Base-by-base conservation (phyloP, 805 yeast genomes). In the Metschnikowia lachancei region DNA sequence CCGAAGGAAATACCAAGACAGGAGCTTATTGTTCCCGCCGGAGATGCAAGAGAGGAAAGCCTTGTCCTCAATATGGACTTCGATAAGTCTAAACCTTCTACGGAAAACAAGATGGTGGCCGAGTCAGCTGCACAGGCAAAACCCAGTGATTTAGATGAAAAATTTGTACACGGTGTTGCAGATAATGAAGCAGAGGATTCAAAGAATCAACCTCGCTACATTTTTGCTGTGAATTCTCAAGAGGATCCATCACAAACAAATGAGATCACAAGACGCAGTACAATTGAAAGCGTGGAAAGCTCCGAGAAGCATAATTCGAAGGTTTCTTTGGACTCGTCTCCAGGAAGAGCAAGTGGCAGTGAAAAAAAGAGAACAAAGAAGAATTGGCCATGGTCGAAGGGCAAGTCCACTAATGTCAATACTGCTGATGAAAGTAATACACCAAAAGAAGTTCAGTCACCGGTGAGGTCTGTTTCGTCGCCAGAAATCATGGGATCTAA, bases 381-480 rank as follows among this genome's bases (percentile, higher is more conserved):
- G 51, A 62, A 70, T 12, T 72, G 76, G 76, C 63, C 64, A 9
- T 72, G 76, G 76, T 53, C 67, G 32, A 62, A 63, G 45, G 64
- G 54, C 22, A 54, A 59, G 44, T 44, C 46, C 7, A 31, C 39
- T 3, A 34, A 41, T 19, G 28, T 32, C 12, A 36, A 35, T 18
- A 12, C 29, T 6, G 11, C 16, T 19, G 31, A 28, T 10, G 34
- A 30, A 14, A 39, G 36, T 20, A 22, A 28, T 20, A 10, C 32
- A 9, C 19, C 36, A 19, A 41, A 18, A 12, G 36, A 24, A 16
- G 35, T n/a, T 2, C 39, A 40, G 36, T 33, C 40, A 7, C 66
- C 67, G 10, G 39, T 56, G 9, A 47, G 76, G 43, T 69, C 75
- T 8, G 65, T 69, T 10, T 70, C 75, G 10, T 63, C 62, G 24